These are phyloP conservation scores for Barnettozyma californica DNA, from an alignment of 805 yeast species.

Conservation along the genomic window DNA sequence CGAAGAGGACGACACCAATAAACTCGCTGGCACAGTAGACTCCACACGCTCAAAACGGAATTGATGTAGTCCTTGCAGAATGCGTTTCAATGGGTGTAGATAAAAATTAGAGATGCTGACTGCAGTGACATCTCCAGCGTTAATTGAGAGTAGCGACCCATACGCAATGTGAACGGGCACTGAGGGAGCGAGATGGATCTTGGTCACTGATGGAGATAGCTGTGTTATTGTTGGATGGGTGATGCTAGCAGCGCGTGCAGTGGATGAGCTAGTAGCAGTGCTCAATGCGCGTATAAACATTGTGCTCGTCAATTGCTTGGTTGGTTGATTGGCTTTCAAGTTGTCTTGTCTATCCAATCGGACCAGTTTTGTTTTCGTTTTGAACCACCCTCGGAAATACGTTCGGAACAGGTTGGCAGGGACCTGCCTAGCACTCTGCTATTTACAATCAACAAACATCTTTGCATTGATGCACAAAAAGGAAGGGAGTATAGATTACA, in stretches of 20 bases:
- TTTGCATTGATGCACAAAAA: no score
- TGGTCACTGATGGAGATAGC: slow-evolving; percentile 38
- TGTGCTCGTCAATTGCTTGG: not conserved
- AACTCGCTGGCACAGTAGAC: slow-evolving; percentile 25
- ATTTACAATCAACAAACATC: no score
- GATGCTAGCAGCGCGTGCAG: slow-evolving; percentile 1
- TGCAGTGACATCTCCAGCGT: slow-evolving; percentile 26
- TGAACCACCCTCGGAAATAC: not conserved
- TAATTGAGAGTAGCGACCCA: slow-evolving; percentile 46
- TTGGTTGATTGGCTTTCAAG: not conserved
- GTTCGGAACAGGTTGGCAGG: no score
- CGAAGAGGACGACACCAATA: slow-evolving; percentile 12
- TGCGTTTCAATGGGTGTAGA: slow-evolving; percentile 35
- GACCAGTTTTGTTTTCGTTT: not conserved
- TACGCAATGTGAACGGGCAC: slow-evolving; percentile 45
- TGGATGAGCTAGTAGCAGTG: not conserved
- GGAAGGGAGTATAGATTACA: no score
- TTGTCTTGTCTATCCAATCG: not conserved
- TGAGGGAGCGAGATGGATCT: slow-evolving; percentile 53
- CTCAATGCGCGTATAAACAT: slow-evolving; percentile 1
- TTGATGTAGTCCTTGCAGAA: slow-evolving; percentile 39
- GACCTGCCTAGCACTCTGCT: no score
- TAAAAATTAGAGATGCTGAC: slow-evolving; percentile 11
- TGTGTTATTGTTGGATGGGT: not conserved
- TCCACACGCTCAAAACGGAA: slow-evolving; percentile 43